Conservation (phyloP, 768 basidiomycete genomes). For the Mycena vulgaris region DNA sequence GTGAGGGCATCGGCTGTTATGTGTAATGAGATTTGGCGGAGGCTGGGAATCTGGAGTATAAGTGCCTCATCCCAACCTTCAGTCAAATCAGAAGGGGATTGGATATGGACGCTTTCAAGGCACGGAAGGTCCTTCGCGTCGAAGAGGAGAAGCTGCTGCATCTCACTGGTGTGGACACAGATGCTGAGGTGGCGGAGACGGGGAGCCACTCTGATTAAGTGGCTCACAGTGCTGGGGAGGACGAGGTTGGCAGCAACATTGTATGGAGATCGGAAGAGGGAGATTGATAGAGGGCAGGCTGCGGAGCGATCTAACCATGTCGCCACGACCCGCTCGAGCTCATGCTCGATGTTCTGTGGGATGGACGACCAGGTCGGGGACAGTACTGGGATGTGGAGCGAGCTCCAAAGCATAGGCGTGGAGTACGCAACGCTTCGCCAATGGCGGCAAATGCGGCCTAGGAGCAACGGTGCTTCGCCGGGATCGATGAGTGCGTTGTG, state of each 20-base stretch:
- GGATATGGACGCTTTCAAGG: not conserved
- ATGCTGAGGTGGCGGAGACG: not conserved
- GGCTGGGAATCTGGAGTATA: not conserved
- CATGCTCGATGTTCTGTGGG: not conserved
- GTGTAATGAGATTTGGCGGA: not conserved
- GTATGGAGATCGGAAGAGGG: not conserved
- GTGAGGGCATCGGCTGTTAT: not conserved
- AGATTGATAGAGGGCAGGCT: constrained; percentile 1
- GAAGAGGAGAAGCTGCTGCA: not conserved
- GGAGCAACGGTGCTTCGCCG: constrained; percentile 14
- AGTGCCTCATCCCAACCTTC: not conserved
- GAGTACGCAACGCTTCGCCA: constrained; percentile 19
- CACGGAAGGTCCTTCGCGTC: not conserved
- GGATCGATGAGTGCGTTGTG: constrained; percentile 24
- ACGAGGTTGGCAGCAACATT: too few relatives aligned
- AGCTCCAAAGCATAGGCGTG: constrained; percentile 22
- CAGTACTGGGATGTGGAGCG: constrained; percentile 18
- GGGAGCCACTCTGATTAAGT: not conserved
- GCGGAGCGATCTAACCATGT: constrained; percentile 3
- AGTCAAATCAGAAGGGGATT: not conserved
- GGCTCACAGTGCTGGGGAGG: not conserved
- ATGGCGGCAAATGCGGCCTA: constrained; percentile 20
- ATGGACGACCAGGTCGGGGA: not conserved
- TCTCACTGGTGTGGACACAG: not conserved
- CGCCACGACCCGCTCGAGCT: not conserved